Evolutionary conservation across 2,329 filamentous ascomycete species (phyloP).

Genomic region (Aspergillus sp.): DNA sequence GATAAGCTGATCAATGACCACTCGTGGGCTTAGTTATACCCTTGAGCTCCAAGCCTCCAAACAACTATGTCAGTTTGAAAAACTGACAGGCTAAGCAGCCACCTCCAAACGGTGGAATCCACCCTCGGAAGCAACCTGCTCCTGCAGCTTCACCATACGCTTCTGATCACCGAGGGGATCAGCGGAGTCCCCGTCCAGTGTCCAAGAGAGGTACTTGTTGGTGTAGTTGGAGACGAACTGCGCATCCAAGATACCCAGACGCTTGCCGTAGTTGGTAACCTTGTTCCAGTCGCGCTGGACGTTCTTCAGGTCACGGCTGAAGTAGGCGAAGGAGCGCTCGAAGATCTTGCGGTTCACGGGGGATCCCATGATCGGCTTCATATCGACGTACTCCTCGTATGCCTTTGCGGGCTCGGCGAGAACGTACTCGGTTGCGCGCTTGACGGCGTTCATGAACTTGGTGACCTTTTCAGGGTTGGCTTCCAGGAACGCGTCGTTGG

Average conservation of each 20-base stretch:
- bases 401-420: conserved; percentile 62
- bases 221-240: conserved; percentile 72
- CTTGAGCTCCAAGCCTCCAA: not conserved
- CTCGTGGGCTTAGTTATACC: not conserved
- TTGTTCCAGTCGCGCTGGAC: conserved; percentile 73
- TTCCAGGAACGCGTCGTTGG: conserved; percentile 69
- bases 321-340: conserved; percentile 75
- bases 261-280: conserved; percentile 74
- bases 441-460: conserved; percentile 71
- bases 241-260: conserved; percentile 65
- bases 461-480: conserved; percentile 65
- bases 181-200: conserved; percentile 61
- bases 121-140: conserved; percentile 63
- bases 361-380: conserved; percentile 70
- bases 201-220: conserved; percentile 68
- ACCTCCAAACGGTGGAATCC: conserved; percentile 52
- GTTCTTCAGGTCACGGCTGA: conserved; percentile 72
- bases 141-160: conserved; percentile 68
- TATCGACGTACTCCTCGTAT: conserved; percentile 68
- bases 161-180: conserved; percentile 74
- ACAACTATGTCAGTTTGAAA: not conserved
- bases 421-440: conserved; percentile 72
- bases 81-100: conserved; percentile 20
- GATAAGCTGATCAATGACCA: not conserved
- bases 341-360: conserved; percentile 75